Conservation (phyloP, 352 stramenopile species). For the Saprolegnia parasitica region DNA sequence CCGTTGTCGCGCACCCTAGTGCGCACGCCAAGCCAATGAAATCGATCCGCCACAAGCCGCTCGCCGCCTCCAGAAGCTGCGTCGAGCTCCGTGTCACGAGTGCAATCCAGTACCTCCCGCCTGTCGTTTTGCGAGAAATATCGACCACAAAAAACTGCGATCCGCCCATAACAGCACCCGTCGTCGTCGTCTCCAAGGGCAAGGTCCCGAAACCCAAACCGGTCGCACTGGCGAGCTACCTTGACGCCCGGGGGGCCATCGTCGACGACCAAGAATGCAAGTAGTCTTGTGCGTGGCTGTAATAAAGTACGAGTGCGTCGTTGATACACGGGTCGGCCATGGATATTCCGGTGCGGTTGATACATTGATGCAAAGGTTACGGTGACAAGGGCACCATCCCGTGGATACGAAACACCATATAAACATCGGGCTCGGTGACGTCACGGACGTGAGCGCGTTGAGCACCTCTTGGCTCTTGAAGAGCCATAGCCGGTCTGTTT, state of each 20-base stretch:
- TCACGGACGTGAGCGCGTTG: slow-evolving; percentile 56
- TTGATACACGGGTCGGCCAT: not conserved
- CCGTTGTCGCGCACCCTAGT: not conserved
- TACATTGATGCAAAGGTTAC: no score
- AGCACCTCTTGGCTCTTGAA: slow-evolving; percentile 65
- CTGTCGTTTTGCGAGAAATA: not conserved
- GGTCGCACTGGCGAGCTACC: not conserved
- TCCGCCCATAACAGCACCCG: no score
- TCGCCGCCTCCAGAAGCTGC: not conserved
- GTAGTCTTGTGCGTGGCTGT: not conserved
- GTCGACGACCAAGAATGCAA: not conserved
- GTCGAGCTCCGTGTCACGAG: not conserved
- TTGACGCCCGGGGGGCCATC: not conserved
- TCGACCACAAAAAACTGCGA: no score
- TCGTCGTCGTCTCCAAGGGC: not conserved
- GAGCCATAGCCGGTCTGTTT: slow-evolving; percentile 54
- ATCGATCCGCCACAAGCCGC: not conserved
- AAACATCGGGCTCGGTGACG: slow-evolving; percentile 42
- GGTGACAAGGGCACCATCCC: slow-evolving; percentile 36
- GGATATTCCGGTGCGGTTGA: not conserved
- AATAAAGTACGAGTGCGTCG: not conserved
- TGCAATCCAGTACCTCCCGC: not conserved
- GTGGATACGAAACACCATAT: slow-evolving; percentile 80
- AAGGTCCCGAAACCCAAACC: not conserved
- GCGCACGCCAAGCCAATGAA: not conserved